A percentile compares a stretch with the other conserved stretches of the same genome.
These are phyloP conservation scores for Chenopodium berlandieri DNA, from an alignment of 148 eudicot species.

Conservation along the genomic window DNA sequence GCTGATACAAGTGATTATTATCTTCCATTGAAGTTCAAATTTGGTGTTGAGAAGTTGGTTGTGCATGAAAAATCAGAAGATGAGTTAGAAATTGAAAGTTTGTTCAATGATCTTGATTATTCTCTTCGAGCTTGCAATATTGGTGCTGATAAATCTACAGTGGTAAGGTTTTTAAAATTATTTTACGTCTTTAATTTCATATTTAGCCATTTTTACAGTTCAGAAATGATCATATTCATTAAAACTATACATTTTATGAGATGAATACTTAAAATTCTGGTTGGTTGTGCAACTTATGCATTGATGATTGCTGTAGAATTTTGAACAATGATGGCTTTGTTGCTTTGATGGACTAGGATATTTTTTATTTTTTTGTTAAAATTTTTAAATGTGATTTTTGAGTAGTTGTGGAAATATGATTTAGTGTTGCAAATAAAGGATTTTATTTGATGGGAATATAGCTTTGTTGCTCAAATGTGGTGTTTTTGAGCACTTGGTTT, in stretches of 20 bases:
- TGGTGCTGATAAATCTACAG: slow-evolving; percentile 28
- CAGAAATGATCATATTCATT: no score
- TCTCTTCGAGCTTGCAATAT: slow-evolving; percentile 32
- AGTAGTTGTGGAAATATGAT: no score
- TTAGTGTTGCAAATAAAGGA: no score
- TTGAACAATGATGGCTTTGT: no score
- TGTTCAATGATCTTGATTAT: slow-evolving; percentile 44
- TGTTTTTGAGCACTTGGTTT: no score
- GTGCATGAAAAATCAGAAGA: slow-evolving; percentile 25
- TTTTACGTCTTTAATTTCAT: background rate
- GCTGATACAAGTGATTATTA: background rate
- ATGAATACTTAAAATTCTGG: background rate
- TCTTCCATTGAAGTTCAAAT: slow-evolving; percentile 41
- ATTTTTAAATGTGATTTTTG: no score
- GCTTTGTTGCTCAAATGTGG: no score
- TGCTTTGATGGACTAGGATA: no score
- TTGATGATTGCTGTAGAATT: no score
- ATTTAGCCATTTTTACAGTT: background rate
- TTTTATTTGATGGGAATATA: no score
- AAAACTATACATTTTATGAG: background rate
- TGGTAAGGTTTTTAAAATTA: slow-evolving; percentile 22
- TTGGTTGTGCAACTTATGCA: no score
- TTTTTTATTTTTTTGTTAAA: no score
- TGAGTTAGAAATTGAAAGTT: slow-evolving; percentile 34
- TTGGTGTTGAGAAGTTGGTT: slow-evolving; percentile 26